These are phyloP conservation scores for Ustilago hordei DNA, from an alignment of 1,284 basidiomycete genomes.

Conservation along the genomic window DNA sequence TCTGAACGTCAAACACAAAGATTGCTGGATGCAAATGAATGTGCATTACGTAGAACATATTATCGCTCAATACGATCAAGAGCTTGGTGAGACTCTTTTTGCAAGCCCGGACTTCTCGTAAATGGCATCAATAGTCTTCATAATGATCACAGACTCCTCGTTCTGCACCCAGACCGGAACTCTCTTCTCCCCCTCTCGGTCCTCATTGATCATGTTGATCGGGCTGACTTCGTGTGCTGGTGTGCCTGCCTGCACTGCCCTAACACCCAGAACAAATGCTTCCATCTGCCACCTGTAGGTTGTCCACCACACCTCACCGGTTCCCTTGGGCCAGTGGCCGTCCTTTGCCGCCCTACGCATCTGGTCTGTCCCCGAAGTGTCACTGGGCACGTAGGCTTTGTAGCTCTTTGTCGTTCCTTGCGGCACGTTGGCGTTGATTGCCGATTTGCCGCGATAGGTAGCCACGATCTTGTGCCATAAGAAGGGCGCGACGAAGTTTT, in stretches of 20 bases:
- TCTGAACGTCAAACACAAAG: too few species aligned
- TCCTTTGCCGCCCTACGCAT: slow-evolving; percentile 55
- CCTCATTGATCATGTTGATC: slow-evolving; percentile 45
- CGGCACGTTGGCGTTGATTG: slow-evolving; percentile 18
- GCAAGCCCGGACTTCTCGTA: slow-evolving; percentile 54
- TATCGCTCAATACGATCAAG: neutral
- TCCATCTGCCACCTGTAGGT: slow-evolving; percentile 59
- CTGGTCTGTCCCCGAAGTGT: slow-evolving; percentile 39
- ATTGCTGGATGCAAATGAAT: too few species aligned
- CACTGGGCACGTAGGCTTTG: slow-evolving; percentile 44
- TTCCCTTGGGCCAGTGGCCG: slow-evolving; percentile 53
- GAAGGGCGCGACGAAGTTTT: slow-evolving; percentile 51
- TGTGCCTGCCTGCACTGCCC: slow-evolving; percentile 25
- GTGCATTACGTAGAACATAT: too few species aligned
- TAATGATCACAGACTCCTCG: slow-evolving; percentile 55
- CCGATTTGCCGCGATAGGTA: slow-evolving; percentile 40
- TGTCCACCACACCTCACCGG: slow-evolving; percentile 49
- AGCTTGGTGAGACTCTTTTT: slow-evolving; percentile 12
- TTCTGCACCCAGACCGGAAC: slow-evolving; percentile 57
- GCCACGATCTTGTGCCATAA: slow-evolving; percentile 50
- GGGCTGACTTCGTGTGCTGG: slow-evolving; percentile 23
- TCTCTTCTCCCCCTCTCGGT: slow-evolving; percentile 23
- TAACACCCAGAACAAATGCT: slow-evolving; percentile 46
- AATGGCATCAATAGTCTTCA: slow-evolving; percentile 56
- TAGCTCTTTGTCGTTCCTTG: slow-evolving; percentile 28